Base-by-base conservation (phyloP, 805 yeast genomes). In the Starmerella bombi region DNA sequence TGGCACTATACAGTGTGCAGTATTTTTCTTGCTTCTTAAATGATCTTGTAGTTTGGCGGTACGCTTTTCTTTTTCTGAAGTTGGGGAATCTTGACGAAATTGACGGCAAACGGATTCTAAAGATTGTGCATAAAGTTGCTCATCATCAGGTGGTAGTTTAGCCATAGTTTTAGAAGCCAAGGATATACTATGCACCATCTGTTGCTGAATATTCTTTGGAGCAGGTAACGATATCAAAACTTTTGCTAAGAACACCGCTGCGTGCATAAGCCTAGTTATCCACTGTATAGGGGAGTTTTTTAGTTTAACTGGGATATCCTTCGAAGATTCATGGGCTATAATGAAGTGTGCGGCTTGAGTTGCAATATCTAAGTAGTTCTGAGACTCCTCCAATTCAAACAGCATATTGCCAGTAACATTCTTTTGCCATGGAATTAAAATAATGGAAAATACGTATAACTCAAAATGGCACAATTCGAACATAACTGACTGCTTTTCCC, bases 211-310 rank as follows among this genome's bases (percentile, higher is more conserved):
- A 8, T 34, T 30, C 18, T 28, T 18, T 9, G 30, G 20, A 6
- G 31, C 14, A 20, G 55, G 49, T 9, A 49, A 50, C 25, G 60
- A 45, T 25, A 58, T 48, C 23, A 81, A 77, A 54, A 91, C 81
- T 58, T 85, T 85, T 8, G 86, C 91, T 37, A 86, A 70, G 56
- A 84, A 85, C 1, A 94, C 91, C 14, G 84, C 85, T 0, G 94
- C 81, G 50, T 86, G 72, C 22, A 85, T 85, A 19, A 83, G 75
- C 42, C 93, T 67, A 0, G 82, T 78, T 5, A 80, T 76, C 94
- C 94, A 84, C 48, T 94, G 65, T 6, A 83, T 84, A 1, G 96
- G 94, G 77, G 86, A 83, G 55, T 69, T 80, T 43, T 75, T 61
- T 66, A 79, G 62, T 42, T 70, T 72, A 44, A 79, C 61, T 21